A percentile compares a stretch with the other conserved stretches of the same genome.
Evolutionary conservation across 148 eudicot genomes (phyloP).

Genomic region (Drosera capensis): DNA sequence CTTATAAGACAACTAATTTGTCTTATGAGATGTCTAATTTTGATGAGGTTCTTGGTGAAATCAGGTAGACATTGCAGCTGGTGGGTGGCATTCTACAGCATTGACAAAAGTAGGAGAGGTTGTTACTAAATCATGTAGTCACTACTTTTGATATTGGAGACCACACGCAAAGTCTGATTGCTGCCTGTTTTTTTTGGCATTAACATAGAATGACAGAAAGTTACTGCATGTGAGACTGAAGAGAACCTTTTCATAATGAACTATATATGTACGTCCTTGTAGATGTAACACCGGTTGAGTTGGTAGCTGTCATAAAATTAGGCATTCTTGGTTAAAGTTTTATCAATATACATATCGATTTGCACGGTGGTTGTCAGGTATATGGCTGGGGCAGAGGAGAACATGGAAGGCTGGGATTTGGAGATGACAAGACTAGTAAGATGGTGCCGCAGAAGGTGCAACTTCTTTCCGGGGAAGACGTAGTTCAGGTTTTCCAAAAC

Average conservation of each 20-base stretch:
- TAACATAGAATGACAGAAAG: too few species aligned
- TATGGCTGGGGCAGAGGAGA: slow-evolving; percentile 99
- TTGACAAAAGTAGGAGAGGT: slow-evolving; percentile 94
- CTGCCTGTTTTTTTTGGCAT: too few species aligned
- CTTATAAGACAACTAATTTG: background rate
- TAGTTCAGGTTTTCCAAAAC: slow-evolving; percentile 48
- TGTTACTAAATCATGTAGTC: slow-evolving; percentile 2
- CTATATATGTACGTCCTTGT: too few species aligned
- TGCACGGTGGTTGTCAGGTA: slow-evolving; percentile 29
- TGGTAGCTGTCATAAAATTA: too few species aligned
- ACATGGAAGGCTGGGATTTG: slow-evolving; percentile 97
- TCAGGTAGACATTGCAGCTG: slow-evolving; percentile 99
- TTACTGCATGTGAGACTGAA: too few species aligned
- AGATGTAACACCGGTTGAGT: too few species aligned
- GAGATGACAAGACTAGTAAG: slow-evolving; percentile 99
- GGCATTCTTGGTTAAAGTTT: too few species aligned
- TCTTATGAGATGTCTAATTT: background rate
- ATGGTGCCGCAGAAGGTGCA: slow-evolving; percentile 95
- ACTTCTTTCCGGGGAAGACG: slow-evolving; percentile 69
- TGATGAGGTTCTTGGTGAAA: too few species aligned
- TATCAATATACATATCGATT: background rate
- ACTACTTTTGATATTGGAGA: too few species aligned
- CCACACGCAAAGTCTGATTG: too few species aligned
- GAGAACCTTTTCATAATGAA: too few species aligned
- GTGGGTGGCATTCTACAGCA: slow-evolving; percentile 98